Percentiles rank a stretch among this genome's conserved stretches.
Evolutionary conservation across 2,329 filamentous ascomycete species (phyloP).

Genomic region (Myriosclerotinia duriaeana): DNA sequence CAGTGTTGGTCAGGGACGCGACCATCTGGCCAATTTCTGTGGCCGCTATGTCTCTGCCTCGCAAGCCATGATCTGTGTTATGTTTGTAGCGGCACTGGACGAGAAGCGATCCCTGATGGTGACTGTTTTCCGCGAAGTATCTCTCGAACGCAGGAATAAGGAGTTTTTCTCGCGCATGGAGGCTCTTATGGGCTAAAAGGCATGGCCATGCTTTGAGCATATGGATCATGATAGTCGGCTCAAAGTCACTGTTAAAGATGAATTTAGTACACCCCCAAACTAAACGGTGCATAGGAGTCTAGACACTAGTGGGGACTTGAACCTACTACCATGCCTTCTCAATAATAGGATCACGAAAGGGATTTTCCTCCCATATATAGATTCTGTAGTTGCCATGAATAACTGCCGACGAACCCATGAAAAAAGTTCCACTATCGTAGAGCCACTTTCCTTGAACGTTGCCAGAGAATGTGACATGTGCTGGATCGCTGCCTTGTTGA

Average conservation of each 20-base stretch:
- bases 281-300: neutral
- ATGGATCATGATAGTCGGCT: conserved; percentile 24
- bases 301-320: neutral
- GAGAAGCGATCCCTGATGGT: conserved; percentile 19
- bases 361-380: conserved; percentile 49
- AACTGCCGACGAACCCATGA: conserved; percentile 37
- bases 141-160: conserved; percentile 21
- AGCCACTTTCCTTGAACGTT: neutral
- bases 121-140: conserved; percentile 24
- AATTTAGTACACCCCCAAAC: neutral
- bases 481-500: conserved; percentile 13
- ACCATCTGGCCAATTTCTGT: conserved; percentile 40
- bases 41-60: conserved; percentile 30
- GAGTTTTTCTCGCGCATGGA: conserved; percentile 19
- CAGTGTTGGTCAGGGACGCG: conserved; percentile 40
- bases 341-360: conserved; percentile 29
- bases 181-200: conserved; percentile 26
- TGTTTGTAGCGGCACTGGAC: conserved; percentile 22
- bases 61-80: conserved; percentile 17
- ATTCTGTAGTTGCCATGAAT: conserved; percentile 29
- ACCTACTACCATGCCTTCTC: conserved; percentile 14
- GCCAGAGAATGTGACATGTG: conserved; percentile 5
- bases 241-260: conserved; percentile 24
- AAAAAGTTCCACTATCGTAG: conserved; percentile 24
- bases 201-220: conserved; percentile 23